phyloP scores from a whole-genome alignment of 768 basidiomycete species.

The Naganishia antarctica region DNA sequence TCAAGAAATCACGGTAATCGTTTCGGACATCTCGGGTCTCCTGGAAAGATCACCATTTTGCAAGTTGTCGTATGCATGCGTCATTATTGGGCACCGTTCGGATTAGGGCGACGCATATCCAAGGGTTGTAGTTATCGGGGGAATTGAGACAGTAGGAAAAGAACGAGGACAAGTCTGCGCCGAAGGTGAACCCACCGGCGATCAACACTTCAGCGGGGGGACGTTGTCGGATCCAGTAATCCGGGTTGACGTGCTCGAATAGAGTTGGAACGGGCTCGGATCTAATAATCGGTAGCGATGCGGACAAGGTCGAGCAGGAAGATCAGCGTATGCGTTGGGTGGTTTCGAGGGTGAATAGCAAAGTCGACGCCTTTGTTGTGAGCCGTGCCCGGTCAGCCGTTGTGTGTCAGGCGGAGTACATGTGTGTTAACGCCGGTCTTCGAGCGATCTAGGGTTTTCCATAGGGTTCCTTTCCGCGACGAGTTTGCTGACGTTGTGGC shows the following conservation, averaged over 20 bases:
- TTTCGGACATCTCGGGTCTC: too few species aligned
- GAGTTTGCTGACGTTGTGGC: background rate
- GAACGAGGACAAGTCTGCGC: background rate
- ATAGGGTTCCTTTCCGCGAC: background rate
- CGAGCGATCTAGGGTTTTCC: background rate
- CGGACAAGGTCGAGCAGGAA: constrained; percentile 3
- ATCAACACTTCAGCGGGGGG: background rate
- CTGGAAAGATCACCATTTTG: too few species aligned
- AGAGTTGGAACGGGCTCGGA: background rate
- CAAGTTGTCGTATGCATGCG: background rate
- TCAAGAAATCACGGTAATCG: too few species aligned
- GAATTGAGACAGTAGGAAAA: background rate
- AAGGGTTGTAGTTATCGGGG: background rate
- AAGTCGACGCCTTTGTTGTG: background rate
- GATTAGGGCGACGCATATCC: background rate
- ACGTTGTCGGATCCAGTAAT: background rate
- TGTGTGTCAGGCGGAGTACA: background rate
- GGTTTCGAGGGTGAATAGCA: background rate
- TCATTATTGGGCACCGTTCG: background rate
- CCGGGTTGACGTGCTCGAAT: background rate
- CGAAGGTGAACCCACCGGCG: background rate
- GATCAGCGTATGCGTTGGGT: background rate
- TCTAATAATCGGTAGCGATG: background rate
- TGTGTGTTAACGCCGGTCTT: background rate
- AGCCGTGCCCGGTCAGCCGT: background rate